Evolutionary conservation across 768 basidiomycete genomes (phyloP), one percentile per base, ranked within the genome.

Genomic region (Cubamyces lactineus): DNA sequence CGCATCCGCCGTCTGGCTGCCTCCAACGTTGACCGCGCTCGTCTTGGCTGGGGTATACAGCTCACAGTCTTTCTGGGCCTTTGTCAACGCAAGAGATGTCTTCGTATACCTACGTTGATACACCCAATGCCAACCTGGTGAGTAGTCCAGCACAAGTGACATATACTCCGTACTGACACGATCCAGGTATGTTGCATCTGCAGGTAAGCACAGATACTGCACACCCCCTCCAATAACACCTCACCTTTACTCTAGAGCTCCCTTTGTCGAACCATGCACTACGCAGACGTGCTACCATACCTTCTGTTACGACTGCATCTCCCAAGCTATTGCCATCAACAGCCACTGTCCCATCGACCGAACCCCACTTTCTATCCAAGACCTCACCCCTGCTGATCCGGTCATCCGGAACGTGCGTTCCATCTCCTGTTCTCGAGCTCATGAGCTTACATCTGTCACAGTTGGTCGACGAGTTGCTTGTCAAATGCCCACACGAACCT

Each of bases 301-400:
- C 0, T 96, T 96, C 73, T 96, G 94, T 72, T 75, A 75, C n/a
- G 87, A 85, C 30, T 96, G 94, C 70, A 91, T 95, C 62, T 67
- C 77, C n/a, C 78, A 80, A 52, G 90, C 94, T 0, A 80, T 96
- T 3, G 72, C 74, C 13, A 83, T 89, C 61, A 84, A 86, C 7
- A 77, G 82, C 0, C 86, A 87, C 63, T 96, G 94, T 72, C 94
- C 94, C 12, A 85, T 96, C 30, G 94, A 96, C 74, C 85, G 94
- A 21, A 87, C 84, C 15, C 79, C 85, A 0, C 78, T 96, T 34
- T 74, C 76, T 1, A 57, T 75, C n/a, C 76, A 75, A n/a, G 86
- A 90, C 64, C 75, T 94, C 57, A 68, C 69, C 0, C 84, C 86
- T 17, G 88, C 90, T n/a, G 83, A 86, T 72, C 85, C 88, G 15